These are phyloP conservation scores for Leavenworthia alabamica DNA, from an alignment of 345 rosid species.

Conservation along the genomic window DNA sequence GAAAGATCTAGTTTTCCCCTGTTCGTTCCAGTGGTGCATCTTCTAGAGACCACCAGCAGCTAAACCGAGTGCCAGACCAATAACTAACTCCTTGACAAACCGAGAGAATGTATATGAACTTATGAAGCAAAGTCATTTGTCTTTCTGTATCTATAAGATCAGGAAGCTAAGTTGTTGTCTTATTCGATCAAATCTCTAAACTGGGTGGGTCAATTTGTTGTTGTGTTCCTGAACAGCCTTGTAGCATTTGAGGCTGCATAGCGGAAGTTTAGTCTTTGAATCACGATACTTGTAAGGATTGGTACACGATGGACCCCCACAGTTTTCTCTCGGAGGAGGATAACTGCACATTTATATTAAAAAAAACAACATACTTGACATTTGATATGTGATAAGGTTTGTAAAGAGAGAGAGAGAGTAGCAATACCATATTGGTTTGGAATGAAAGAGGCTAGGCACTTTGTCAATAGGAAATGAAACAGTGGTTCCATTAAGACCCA, in stretches of 20 bases:
- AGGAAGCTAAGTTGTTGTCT: not conserved
- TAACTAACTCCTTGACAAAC: conserved; percentile 52
- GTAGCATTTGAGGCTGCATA: conserved; percentile 90
- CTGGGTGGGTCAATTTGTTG: conserved; percentile 1
- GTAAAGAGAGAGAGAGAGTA: not conserved
- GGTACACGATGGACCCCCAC: conserved; percentile 71
- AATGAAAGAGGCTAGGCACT: conserved; percentile 62
- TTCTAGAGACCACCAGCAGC: conserved; percentile 65
- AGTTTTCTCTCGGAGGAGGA: conserved; percentile 84
- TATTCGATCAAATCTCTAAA: conserved; percentile 38
- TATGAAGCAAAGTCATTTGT: no score
- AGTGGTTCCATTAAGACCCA: conserved; percentile 64
- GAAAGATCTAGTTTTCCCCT: conserved; percentile 63
- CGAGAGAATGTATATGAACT: no score
- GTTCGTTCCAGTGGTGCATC: conserved; percentile 76
- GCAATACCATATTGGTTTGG: conserved; percentile 49
- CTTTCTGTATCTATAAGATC: conserved; percentile 5
- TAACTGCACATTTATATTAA: conserved; percentile 60
- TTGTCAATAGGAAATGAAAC: conserved; percentile 84
- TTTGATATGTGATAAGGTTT: not conserved
- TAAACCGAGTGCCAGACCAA: conserved; percentile 54
- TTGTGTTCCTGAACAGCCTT: conserved; percentile 64
- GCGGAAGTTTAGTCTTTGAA: conserved; percentile 78
- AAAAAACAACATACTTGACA: no score
- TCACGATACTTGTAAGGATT: conserved; percentile 79